Evolutionary conservation across 2,329 filamentous ascomycete species (phyloP), one percentile per base, ranked within the genome.

Genomic region (Fusarium sp.): DNA sequence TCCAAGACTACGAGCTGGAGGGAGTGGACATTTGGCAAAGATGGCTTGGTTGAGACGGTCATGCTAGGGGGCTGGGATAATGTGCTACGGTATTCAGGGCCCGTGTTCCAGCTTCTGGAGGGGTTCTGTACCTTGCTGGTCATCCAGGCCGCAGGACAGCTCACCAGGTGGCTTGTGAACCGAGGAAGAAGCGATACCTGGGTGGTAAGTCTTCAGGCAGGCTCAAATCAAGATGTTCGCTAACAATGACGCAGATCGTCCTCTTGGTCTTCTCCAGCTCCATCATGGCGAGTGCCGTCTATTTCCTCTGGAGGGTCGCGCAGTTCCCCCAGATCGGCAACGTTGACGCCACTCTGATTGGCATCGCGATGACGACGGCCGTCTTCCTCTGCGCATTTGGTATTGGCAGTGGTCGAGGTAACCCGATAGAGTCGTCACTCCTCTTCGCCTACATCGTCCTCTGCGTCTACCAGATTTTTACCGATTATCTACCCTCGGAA

Each of bases 391-490:
- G 94, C 78, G 93, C 92, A 13, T 98, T 95, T 86, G 96, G 96
- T 28, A 98, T 98, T 73, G 93, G 93, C 66, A 97, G 94, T 75
- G 95, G 95, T 2, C 91, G 95, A 75, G 96, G 96, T 66, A 99
- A 97, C 76, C 94, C 95, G 3, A 93, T 98, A 58, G 95, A 99
- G 82, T 97, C 94, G 73, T 97, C 95, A 23, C 85, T 99, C 11
- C 88, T 99, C 62, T 98, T 99, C 69, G 95, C 96, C 76, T 99
- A 99, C 81, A 90, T 98, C 66, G 96, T 97, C n/a, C 91, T 99
- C 68, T 98, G 95, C 84, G 93, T 98, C 77, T 99, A 98, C 83
- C 96, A 99, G 81, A 98, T 98, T 80, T 98, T 98, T 81, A 99
- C 96, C 75, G 96, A 99, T 82, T 98, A 98, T 82, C 90, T 95